phyloP scores from a whole-genome alignment of 2,329 filamentous ascomycete species.

The Mollisiaceae sp. region DNA sequence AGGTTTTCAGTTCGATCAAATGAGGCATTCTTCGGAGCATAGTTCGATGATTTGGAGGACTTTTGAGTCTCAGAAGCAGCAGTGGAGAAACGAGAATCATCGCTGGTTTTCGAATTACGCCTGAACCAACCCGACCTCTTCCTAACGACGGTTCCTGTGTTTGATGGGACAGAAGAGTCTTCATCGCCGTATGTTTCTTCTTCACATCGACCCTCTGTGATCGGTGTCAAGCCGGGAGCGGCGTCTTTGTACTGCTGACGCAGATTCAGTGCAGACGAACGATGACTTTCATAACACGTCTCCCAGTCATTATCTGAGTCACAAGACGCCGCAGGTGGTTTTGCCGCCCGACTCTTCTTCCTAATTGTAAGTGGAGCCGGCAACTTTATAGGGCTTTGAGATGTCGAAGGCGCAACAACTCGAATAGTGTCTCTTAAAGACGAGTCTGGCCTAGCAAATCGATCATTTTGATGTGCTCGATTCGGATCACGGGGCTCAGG shows the following conservation, averaged over 20 bases:
- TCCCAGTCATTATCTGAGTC: constrained; percentile 17
- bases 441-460: constrained; percentile 22
- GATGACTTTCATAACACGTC: constrained; percentile 5
- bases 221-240: constrained; percentile 19
- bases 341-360: constrained; percentile 38
- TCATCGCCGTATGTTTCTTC: constrained; percentile 32
- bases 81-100: constrained; percentile 28
- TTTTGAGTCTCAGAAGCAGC: constrained; percentile 18
- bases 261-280: constrained; percentile 26
- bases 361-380: constrained; percentile 42
- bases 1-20: background rate
- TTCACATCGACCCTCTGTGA: constrained; percentile 28
- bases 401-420: constrained; percentile 37
- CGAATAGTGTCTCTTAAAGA: constrained; percentile 37
- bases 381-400: constrained; percentile 37
- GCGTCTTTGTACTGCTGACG: constrained; percentile 37
- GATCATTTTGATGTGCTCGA: constrained; percentile 21
- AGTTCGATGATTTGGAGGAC: background rate
- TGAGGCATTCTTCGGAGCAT: background rate
- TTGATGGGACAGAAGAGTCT: constrained; percentile 15
- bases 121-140: constrained; percentile 43
- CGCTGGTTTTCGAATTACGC: constrained; percentile 38
- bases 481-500: constrained; percentile 35
- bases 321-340: constrained; percentile 27
- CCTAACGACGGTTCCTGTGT: constrained; percentile 35